Evolutionary conservation across 768 basidiomycete species (phyloP), one percentile per base, ranked within the genome.

Genomic region (Mycena indigotica): DNA sequence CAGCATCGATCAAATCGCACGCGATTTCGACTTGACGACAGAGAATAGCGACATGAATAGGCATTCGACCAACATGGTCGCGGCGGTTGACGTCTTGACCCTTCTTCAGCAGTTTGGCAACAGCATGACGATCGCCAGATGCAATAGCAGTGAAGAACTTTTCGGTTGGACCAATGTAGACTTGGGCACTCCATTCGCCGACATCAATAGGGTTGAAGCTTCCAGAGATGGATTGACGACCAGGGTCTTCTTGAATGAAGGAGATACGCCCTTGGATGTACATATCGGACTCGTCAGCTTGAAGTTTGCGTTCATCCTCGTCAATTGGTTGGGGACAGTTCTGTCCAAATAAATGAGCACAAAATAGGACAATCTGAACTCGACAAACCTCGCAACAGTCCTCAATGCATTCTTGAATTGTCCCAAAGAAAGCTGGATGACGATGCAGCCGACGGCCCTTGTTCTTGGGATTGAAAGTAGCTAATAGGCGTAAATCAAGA

Each of bases 181-280:
- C 84, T 59, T 84, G 81, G 29, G 75, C 82, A 55, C 78, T 78
- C 86, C 85, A 88, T 74, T 86, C 84, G 12, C 83, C 84, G 13
- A 79, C 81, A 58, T 88, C 84, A 65, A 86, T 86, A 0, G 85
- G 85, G 52, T 84, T 81, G 74, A 87, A 87, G 64, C 81, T 83
- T 1, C 85, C 85, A 1, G 84, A 80, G 38, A 86, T 79, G 35
- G 71, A 80, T 66, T 87, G 85, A 10, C 84, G 81, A 0, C 84
- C 84, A 2, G 84, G 84, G 58, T 86, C 78, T 52, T 85, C 82
- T 61, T 82, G 68, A 19, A 86, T 80, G 48, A 61, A 83, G 80
- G 75, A 64, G 55, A 85, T 76, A 17, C 81, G 76, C 5, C 82
- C 85, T 3, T 81, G 75, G 51, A 86, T 76, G 62, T 82, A 84